These are phyloP conservation scores for Medicago arabica DNA, from an alignment of 306 rosid species.

Conservation along the genomic window DNA sequence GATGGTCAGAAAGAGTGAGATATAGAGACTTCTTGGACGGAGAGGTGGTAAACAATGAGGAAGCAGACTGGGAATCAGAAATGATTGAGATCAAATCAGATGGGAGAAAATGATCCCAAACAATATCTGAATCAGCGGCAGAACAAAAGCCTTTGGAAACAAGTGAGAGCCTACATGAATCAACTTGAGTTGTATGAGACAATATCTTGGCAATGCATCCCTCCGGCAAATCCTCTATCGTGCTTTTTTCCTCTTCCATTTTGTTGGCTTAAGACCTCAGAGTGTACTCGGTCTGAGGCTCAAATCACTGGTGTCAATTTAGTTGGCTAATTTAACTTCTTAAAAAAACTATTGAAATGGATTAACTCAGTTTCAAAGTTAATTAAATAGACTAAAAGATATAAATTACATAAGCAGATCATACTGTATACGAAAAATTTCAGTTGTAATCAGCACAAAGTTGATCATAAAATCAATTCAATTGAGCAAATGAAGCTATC, in stretches of 20 bases:
- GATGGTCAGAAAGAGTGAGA: conserved; percentile 28
- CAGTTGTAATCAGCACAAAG: no score
- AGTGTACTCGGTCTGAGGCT: no score
- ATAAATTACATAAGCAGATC: no score
- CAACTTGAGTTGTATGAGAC: conserved; percentile 6
- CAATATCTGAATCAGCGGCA: conserved; percentile 29
- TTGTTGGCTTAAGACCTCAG: not conserved
- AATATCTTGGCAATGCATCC: conserved; percentile 36
- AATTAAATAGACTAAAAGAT: no score
- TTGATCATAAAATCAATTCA: no score
- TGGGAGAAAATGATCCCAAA: conserved; percentile 40
- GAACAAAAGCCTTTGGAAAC: conserved; percentile 31
- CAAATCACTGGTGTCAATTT: no score
- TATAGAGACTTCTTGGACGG: conserved; percentile 39
- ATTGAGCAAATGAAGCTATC: no score
- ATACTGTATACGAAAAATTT: no score
- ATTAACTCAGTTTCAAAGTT: no score
- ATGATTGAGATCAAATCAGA: conserved; percentile 30
- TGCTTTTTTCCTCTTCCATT: not conserved
- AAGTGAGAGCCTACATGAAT: conserved; percentile 19
- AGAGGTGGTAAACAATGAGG: not conserved
- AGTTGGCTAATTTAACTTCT: no score
- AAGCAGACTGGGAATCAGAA: not conserved
- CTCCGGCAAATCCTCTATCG: conserved; percentile 12
- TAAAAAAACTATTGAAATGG: no score